Evolutionary conservation across 176 grass and related monocot genomes (phyloP).

Genomic region (Bromus sterilis): DNA sequence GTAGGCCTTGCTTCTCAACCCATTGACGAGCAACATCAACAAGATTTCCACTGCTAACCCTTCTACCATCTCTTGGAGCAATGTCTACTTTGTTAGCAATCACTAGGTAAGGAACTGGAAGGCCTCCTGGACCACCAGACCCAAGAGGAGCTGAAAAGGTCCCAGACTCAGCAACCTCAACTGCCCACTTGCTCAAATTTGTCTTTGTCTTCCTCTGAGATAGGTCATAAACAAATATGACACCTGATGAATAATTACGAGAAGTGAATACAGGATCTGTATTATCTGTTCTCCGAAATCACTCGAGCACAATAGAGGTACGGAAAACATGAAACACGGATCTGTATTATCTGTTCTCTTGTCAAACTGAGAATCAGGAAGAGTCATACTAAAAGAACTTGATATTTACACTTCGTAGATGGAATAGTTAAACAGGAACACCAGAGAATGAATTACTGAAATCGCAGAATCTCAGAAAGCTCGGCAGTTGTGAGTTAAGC

Average conservation of each 20-base stretch:
- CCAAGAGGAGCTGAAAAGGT: slow-evolving; percentile 88
- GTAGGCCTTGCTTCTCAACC: slow-evolving; percentile 94
- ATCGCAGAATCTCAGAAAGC: not conserved
- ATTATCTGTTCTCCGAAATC: not conserved
- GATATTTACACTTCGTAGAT: not conserved
- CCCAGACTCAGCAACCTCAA: slow-evolving; percentile 71
- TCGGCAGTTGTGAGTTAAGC: not conserved
- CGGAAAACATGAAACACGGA: not conserved
- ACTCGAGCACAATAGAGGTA: too few species aligned
- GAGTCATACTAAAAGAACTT: not conserved
- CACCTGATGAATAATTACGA: slow-evolving; percentile 60
- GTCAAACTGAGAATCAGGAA: not conserved
- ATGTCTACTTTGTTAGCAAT: slow-evolving; percentile 95
- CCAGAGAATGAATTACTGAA: not conserved
- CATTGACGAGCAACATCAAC: slow-evolving; percentile 96
- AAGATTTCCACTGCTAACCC: slow-evolving; percentile 98
- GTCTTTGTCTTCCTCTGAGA: slow-evolving; percentile 91
- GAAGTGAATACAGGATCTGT: slow-evolving; percentile 21
- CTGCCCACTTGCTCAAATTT: slow-evolving; percentile 85
- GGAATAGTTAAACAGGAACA: not conserved
- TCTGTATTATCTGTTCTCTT: not conserved
- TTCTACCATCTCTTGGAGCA: slow-evolving; percentile 66
- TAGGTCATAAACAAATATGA: slow-evolving; percentile 97
- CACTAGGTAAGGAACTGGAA: slow-evolving; percentile 93
- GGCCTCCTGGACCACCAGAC: slow-evolving; percentile 89